phyloP scores from a whole-genome alignment of 306 rosid species.

The Potentilla sterilis region DNA sequence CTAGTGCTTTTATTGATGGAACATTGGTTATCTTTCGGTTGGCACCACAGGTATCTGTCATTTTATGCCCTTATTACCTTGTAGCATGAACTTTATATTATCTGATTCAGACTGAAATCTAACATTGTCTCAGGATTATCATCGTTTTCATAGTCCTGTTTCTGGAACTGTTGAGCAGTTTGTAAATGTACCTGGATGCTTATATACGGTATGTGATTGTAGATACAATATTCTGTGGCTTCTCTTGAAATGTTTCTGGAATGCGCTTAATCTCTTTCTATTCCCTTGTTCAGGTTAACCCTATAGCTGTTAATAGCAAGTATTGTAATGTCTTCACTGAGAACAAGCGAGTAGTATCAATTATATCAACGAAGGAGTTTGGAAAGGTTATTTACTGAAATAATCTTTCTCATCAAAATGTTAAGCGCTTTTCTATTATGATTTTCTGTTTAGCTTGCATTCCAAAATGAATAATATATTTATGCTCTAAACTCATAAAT shows the following conservation, averaged over 20 bases:
- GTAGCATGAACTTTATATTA: constrained; percentile 12
- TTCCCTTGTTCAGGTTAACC: constrained; percentile 63
- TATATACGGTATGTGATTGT: constrained; percentile 70
- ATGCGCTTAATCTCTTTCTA: background rate
- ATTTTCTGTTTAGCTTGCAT: background rate
- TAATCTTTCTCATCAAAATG: constrained; percentile 22
- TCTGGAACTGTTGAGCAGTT: constrained; percentile 74
- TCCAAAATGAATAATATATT: background rate
- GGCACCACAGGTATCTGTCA: constrained; percentile 85
- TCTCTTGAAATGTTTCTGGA: background rate
- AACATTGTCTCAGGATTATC: constrained; percentile 76
- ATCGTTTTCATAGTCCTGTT: constrained; percentile 87
- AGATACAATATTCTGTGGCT: constrained; percentile 9
- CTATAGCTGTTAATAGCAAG: constrained; percentile 97
- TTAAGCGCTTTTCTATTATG: constrained; percentile 4
- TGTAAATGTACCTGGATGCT: constrained; percentile 78
- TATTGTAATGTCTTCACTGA: constrained; percentile 96
- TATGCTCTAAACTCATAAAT: background rate
- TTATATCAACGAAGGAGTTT: constrained; percentile 68
- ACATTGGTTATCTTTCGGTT: constrained; percentile 87
- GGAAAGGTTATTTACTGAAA: constrained; percentile 69
- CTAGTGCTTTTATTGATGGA: constrained; percentile 70
- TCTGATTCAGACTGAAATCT: constrained; percentile 14
- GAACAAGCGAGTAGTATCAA: constrained; percentile 84
- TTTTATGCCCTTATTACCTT: background rate